Evolutionary conservation across 1,139 yeast species (phyloP).

Genomic region (Sugiyamaella grinbergsii): DNA sequence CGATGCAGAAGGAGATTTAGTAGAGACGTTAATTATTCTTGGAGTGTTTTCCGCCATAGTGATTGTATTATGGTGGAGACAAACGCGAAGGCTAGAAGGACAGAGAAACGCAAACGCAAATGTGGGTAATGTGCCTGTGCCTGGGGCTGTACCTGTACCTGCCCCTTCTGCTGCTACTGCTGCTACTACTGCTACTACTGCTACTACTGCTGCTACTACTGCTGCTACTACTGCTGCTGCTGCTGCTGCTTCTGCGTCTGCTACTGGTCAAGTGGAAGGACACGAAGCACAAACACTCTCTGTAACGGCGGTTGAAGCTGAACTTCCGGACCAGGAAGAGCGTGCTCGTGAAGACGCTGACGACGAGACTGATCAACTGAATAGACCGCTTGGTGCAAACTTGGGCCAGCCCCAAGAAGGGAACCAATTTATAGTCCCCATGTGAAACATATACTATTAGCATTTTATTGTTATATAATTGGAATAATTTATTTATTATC

Average conservation of each 20-base stretch:
- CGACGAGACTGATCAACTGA: background rate
- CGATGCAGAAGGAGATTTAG: conserved; percentile 14
- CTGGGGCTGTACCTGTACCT: background rate
- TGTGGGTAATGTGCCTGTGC: background rate
- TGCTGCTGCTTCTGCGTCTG: no score
- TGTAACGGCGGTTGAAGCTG: no score
- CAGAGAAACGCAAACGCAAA: background rate
- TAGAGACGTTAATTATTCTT: conserved; percentile 10
- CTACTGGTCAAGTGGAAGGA: no score
- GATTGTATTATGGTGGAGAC: conserved; percentile 13
- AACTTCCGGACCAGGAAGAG: no score
- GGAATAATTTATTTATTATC: conserved; percentile 1
- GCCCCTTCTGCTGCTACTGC: no score
- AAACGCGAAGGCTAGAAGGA: conserved; percentile 1
- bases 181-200: no score
- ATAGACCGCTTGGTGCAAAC: conserved; percentile 5
- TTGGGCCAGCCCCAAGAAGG: background rate
- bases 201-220: no score
- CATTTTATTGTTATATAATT: background rate
- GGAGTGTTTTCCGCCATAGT: conserved; percentile 8
- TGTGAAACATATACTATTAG: background rate
- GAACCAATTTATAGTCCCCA: conserved; percentile 1
- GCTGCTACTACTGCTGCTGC: no score
- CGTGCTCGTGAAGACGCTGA: no score
- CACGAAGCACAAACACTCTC: no score